Evolutionary conservation across 2,329 filamentous ascomycete genomes (phyloP).

Genomic region (Aspergillus sergii): DNA sequence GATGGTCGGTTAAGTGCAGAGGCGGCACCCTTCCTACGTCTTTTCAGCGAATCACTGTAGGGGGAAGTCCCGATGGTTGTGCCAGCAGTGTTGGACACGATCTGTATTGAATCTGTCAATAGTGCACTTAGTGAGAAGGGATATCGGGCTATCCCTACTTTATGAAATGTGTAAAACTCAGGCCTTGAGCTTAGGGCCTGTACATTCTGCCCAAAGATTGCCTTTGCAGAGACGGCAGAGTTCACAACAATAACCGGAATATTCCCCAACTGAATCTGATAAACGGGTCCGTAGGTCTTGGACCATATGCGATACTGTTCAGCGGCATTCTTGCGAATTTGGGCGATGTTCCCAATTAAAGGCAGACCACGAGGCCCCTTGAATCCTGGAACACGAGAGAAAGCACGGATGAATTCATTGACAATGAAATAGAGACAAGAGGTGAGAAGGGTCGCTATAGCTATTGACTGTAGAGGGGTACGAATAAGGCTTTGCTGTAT

Average conservation of each 20-base stretch:
- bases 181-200: slow-evolving; percentile 59
- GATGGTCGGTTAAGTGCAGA: slow-evolving; percentile 67
- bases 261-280: slow-evolving; percentile 62
- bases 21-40: slow-evolving; percentile 65
- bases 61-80: slow-evolving; percentile 71
- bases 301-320: slow-evolving; percentile 61
- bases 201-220: slow-evolving; percentile 56
- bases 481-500: slow-evolving; percentile 23
- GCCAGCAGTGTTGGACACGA: slow-evolving; percentile 65
- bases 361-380: slow-evolving; percentile 55
- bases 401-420: slow-evolving; percentile 53
- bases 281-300: slow-evolving; percentile 53
- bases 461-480: slow-evolving; percentile 26
- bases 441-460: slow-evolving; percentile 24
- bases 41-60: slow-evolving; percentile 66
- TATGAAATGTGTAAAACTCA: slow-evolving; percentile 63
- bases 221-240: slow-evolving; percentile 54
- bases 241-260: slow-evolving; percentile 61
- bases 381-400: slow-evolving; percentile 50
- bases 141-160: slow-evolving; percentile 39
- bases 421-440: slow-evolving; percentile 51
- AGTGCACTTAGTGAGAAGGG: background rate
- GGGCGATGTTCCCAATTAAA: slow-evolving; percentile 58
- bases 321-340: slow-evolving; percentile 58
- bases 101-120: slow-evolving; percentile 37